Evolutionary conservation across 768 basidiomycete genomes (phyloP).

Genomic region (Tulasnella sp.): DNA sequence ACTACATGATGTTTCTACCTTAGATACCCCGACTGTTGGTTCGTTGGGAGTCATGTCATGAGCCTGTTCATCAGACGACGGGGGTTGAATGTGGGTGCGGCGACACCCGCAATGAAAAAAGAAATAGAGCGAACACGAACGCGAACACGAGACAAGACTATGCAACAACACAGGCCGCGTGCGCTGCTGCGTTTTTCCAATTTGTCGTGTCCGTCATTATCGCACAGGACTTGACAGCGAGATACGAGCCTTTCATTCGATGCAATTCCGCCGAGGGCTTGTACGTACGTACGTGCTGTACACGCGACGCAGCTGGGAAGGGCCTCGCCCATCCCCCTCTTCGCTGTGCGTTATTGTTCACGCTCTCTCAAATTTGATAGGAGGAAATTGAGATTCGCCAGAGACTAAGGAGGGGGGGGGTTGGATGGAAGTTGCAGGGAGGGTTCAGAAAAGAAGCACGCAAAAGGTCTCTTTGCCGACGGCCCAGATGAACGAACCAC

Average conservation of each 20-base stretch:
- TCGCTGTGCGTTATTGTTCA: not conserved
- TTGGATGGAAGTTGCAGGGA: not conserved
- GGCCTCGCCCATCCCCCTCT: not conserved
- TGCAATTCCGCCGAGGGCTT: not conserved
- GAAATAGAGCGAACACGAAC: not conserved
- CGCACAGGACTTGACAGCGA: not conserved
- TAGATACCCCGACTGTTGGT: not conserved
- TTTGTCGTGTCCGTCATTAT: not conserved
- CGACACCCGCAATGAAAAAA: not conserved
- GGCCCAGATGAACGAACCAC: not conserved
- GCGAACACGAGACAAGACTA: not conserved
- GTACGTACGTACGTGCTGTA: not conserved
- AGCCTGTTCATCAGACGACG: not conserved
- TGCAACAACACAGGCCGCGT: not conserved
- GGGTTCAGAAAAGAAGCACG: not conserved
- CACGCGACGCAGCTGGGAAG: no score
- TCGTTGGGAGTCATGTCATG: not conserved
- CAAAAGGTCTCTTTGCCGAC: not conserved
- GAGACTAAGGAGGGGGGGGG: not conserved
- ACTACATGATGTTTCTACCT: not conserved
- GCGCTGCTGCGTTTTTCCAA: not conserved
- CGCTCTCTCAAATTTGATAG: not conserved
- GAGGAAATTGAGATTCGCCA: not conserved
- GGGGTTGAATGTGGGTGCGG: conserved; percentile 2
- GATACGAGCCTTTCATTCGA: not conserved